Evolutionary conservation across 2,329 filamentous ascomycete species (phyloP).

Genomic region (Hypoxylon sp.): DNA sequence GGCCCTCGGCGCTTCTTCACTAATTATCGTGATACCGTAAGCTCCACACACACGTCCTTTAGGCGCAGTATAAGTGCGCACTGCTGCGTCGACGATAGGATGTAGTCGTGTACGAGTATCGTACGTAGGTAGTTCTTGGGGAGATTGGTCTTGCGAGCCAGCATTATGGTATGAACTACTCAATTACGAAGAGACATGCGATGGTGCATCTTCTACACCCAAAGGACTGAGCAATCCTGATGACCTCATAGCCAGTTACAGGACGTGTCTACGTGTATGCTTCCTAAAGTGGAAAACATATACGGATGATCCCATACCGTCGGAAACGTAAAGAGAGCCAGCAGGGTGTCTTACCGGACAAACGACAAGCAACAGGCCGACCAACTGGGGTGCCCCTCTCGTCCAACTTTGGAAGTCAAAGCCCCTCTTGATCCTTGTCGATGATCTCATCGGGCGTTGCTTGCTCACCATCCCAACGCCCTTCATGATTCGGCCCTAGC

Average conservation of each 20-base stretch:
- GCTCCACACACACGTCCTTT: constrained; percentile 30
- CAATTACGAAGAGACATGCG: background rate
- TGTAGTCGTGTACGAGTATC: background rate
- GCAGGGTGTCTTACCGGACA: constrained; percentile 25
- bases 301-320: constrained; percentile 23
- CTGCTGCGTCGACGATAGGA: background rate
- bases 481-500: constrained; percentile 13
- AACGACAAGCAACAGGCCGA: constrained; percentile 1
- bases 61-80: constrained; percentile 10
- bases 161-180: background rate
- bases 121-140: background rate
- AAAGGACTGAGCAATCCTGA: background rate
- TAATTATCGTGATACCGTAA: constrained; percentile 34
- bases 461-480: constrained; percentile 18
- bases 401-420: constrained; percentile 21
- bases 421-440: constrained; percentile 35
- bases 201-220: background rate
- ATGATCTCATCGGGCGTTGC: constrained; percentile 36
- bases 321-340: constrained; percentile 27
- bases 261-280: background rate
- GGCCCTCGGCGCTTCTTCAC: constrained; percentile 26
- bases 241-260: constrained; percentile 4
- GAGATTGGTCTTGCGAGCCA: background rate
- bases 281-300: constrained; percentile 34
- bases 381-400: constrained; percentile 20